Conservation (phyloP, 169 alveolate genomes). For the Plasmodium yoelii region DNA sequence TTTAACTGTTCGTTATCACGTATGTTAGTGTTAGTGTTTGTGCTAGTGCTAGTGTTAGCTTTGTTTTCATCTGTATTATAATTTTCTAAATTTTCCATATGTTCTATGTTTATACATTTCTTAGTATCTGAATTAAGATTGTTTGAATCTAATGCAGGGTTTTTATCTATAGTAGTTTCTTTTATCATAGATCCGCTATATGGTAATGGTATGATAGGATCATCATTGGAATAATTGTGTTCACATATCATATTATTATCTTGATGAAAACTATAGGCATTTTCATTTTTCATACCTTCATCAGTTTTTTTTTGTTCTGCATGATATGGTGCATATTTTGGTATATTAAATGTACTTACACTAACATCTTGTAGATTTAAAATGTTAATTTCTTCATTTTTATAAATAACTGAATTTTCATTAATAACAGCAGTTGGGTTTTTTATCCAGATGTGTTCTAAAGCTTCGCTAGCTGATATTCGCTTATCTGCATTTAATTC, state of each 20-base stretch:
- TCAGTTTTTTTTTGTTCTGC: conserved; percentile 36
- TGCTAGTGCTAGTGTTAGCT: neutral
- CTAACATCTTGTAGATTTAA: conserved; percentile 72
- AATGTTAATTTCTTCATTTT: conserved; percentile 71
- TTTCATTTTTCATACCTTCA: conserved; percentile 34
- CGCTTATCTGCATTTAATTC: conserved; percentile 84
- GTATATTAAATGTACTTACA: conserved; percentile 77
- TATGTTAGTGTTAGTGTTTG: neutral
- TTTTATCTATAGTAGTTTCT: conserved; percentile 23
- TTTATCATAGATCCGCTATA: conserved; percentile 57
- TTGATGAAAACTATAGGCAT: conserved; percentile 22
- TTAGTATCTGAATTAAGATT: neutral
- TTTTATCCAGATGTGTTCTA: conserved; percentile 90
- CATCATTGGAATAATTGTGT: conserved; percentile 58
- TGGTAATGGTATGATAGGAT: conserved; percentile 63
- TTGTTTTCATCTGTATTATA: neutral
- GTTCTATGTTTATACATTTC: neutral
- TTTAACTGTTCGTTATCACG: neutral
- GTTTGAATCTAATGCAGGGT: neutral
- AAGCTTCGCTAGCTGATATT: conserved; percentile 88
- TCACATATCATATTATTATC: conserved; percentile 41
- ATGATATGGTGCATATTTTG: conserved; percentile 62
- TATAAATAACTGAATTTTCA: conserved; percentile 79
- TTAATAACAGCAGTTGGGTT: conserved; percentile 89
- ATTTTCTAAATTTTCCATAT: neutral